Conservation (phyloP, 2,329 filamentous ascomycete genomes). For the Ilyonectria sp. region DNA sequence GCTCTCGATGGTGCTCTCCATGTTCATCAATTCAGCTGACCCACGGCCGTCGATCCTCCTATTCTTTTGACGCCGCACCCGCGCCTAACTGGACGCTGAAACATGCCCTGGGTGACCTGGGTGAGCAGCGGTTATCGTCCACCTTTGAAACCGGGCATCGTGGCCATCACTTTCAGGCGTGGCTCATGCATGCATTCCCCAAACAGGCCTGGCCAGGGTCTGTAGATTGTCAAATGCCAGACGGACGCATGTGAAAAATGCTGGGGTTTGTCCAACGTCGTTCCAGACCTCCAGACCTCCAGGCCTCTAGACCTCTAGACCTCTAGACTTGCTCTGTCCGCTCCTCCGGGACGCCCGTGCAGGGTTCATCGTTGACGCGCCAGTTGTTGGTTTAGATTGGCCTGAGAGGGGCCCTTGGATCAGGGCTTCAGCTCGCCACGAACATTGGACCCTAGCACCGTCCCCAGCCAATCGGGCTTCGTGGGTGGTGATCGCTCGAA, state of each 20-base stretch:
- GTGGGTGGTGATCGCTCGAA: slow-evolving; percentile 7
- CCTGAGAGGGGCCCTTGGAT: neutral
- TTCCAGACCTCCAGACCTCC: neutral
- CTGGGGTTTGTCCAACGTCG: slow-evolving; percentile 2
- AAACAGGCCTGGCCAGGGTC: neutral
- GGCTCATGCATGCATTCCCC: neutral
- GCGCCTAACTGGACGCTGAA: slow-evolving; percentile 28
- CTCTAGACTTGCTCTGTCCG: neutral
- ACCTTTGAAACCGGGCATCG: neutral
- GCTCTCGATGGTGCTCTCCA: neutral
- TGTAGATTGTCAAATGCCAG: neutral
- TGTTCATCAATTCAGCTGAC: slow-evolving; percentile 24
- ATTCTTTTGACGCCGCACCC: slow-evolving; percentile 40
- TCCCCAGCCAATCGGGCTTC: slow-evolving; percentile 17
- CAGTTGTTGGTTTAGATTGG: neutral
- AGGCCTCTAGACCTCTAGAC: no score
- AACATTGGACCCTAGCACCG: slow-evolving; percentile 5
- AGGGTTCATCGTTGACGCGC: slow-evolving; percentile 20
- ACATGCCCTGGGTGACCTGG: slow-evolving; percentile 4
- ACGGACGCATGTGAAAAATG: slow-evolving; percentile 29
- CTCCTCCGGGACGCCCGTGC: slow-evolving; percentile 17
- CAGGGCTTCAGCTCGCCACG: slow-evolving; percentile 3
- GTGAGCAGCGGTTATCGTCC: slow-evolving; percentile 8
- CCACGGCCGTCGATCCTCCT: slow-evolving; percentile 42
- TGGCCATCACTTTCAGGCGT: slow-evolving; percentile 3